Evolutionary conservation across 352 stramenopile genomes (phyloP), one percentile per base, ranked within the genome.

Genomic region (Pythium folliculosum): DNA sequence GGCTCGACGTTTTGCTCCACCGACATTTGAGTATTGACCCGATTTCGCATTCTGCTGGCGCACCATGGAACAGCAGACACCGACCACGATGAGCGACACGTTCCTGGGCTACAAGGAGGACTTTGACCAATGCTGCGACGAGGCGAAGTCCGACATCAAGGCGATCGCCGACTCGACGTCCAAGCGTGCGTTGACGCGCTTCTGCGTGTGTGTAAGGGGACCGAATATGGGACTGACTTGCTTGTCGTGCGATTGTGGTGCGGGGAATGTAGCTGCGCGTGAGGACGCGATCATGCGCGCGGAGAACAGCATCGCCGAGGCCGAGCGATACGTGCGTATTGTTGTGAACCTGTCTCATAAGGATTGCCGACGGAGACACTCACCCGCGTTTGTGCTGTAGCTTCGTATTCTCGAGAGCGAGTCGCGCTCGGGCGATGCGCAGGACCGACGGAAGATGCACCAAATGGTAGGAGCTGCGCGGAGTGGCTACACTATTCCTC

Each of bases 341-440:
- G 35, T 32, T 5, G 27, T 32, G 27, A 32, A 32, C 35, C 40
- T 47, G 40, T 47, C 40, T 47, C 40, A 47, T 40, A 7, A n/a
- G 30, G 9, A 12, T 21, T 32, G 52, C 32, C 1, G 49, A 38
- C 6, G 25, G 25, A 59, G 13, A 44, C 27, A 32, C 27, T 32
- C 3, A 32, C 27, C 1, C 32, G n/a, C 40, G 10, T 6, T 57
- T 57, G n/a, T 22, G 13, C 0, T 48, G 52, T 25, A 91, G 77
- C 82, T 92, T 70, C 85, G 85, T 40, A 95, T 95, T 63, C 72
- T 95, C 13, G 87, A 95, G 62, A 92, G 82, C 70, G 87, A 95
- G 57, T 90, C 83, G 30, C 82, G 84, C 30, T 86, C 85, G 3
- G 87, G 87, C 7, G 77, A 92, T 61, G 85, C 87, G 9, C 87